Conservation (phyloP, 75 land plant genomes). For the Cryptomeria japonica region DNA sequence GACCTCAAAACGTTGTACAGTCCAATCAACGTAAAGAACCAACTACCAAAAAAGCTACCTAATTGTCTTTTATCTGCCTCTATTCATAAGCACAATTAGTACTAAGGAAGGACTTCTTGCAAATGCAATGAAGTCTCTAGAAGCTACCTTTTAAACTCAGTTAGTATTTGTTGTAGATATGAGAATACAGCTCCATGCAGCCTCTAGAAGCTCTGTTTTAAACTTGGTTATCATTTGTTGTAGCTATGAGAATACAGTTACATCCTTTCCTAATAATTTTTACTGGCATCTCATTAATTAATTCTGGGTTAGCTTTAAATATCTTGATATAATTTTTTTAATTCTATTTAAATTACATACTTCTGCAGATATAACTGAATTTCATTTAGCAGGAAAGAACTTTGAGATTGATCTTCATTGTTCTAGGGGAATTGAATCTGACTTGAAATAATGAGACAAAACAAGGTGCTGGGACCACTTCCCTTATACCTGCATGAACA, state of each 20-base stretch:
- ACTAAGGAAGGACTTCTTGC: too few species aligned
- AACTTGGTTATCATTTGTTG: neutral
- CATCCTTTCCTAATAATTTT: neutral
- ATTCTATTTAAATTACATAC: too few species aligned
- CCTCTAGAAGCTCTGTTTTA: too few species aligned
- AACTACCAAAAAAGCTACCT: neutral
- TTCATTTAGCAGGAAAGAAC: too few species aligned
- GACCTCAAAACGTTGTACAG: neutral
- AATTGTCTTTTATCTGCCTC: too few species aligned
- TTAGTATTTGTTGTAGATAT: neutral
- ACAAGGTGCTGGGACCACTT: neutral
- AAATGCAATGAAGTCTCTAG: too few species aligned
- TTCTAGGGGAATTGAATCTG: neutral
- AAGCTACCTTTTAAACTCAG: too few species aligned
- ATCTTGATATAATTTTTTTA: too few species aligned
- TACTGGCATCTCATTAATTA: neutral
- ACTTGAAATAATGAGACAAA: neutral
- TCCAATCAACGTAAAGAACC: neutral
- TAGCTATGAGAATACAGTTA: neutral
- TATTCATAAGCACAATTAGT: too few species aligned
- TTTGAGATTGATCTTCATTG: neutral
- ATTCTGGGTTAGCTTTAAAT: neutral
- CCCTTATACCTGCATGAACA: neutral
- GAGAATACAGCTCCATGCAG: too few species aligned
- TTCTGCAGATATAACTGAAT: too few species aligned